Conservation (phyloP, 2,329 filamentous ascomycete species). For the Ceratocystis cubensis region DNA sequence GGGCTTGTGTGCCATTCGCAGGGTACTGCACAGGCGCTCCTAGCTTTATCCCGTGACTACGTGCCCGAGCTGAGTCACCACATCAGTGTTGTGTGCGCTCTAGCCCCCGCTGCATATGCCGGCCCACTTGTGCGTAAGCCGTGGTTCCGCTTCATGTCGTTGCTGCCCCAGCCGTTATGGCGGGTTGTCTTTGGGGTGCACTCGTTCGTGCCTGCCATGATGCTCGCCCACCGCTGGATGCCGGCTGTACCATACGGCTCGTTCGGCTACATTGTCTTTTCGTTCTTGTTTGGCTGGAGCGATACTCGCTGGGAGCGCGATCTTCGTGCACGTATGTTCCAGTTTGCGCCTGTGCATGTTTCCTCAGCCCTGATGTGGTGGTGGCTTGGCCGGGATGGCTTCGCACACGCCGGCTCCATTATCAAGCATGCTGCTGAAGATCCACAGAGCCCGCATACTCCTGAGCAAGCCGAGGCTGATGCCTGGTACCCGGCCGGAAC, state of each 20-base stretch:
- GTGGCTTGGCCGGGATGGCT: constrained; percentile 86
- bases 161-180: constrained; percentile 49
- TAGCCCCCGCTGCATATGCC: constrained; percentile 83
- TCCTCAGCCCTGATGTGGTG: constrained; percentile 83
- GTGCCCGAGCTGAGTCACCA: constrained; percentile 70
- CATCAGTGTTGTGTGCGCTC: constrained; percentile 78
- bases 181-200: constrained; percentile 80
- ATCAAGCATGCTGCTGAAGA: constrained; percentile 61
- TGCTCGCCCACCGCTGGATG: constrained; percentile 61
- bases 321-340: constrained; percentile 71
- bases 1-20: constrained; percentile 81
- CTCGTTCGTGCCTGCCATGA: constrained; percentile 88
- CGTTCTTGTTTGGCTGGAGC: constrained; percentile 78
- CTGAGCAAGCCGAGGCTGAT: constrained; percentile 23
- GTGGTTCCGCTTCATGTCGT: constrained; percentile 79
- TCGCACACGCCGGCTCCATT: constrained; percentile 69
- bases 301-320: constrained; percentile 75
- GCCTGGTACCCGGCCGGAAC: constrained; percentile 70
- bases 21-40: constrained; percentile 77
- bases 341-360: constrained; percentile 84
- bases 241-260: constrained; percentile 59
- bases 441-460: constrained; percentile 35
- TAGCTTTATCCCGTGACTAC: constrained; percentile 81
- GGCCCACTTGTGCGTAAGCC: constrained; percentile 74
- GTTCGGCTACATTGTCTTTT: constrained; percentile 79